Evolutionary conservation across 2,329 filamentous ascomycete species (phyloP), one percentile per base, ranked within the genome.

Genomic region (Escovopsis sp.): DNA sequence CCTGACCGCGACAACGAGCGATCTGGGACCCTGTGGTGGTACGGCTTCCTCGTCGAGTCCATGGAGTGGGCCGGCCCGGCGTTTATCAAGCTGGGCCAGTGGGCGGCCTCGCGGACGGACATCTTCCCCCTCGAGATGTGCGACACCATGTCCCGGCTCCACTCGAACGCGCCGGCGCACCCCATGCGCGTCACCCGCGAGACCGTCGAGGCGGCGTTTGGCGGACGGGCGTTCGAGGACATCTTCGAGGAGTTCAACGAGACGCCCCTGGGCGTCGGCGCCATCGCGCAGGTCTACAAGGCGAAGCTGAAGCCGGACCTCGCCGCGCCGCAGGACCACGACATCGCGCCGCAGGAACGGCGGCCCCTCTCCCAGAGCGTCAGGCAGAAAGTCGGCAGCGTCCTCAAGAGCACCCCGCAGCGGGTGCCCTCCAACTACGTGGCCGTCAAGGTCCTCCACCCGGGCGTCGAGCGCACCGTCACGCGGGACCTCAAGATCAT

Each of bases 71-170:
- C 89, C 15, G 91, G 91, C 0, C 88, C 91, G 37, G 87, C 91
- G 0, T 98, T 98, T 57, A 98, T 98, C 65, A 98, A 98, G 79
- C 76, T 98, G 43, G 91, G 91, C 12, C 91, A 98, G 78, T 98
- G 91, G 91, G 91, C 91, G 15, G 91, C 91, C 3, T 96, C 91
- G 5, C 75, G 91, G 58, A 85, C 88, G 36, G 91, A 98, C 62
- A 94, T 98, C 56, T 98, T 98, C 58, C 91, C 91, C 2, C 82
- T 74, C 19, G 80, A 95, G 60, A 78, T 98, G 75, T 98, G 91
- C 64, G 75, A 75, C 36, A 79, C 88, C 58, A 91, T 98, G 89
- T 94, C 88, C 2, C 84, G 87, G 47, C 72, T 98, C 38, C 91
- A 98, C 63, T 95, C 91, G 2, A 79, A 96, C 58, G 89, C 91